Percentiles rank a stretch among this genome's conserved stretches.
Evolutionary conservation across 1,284 basidiomycete genomes (phyloP).

Genomic region (Irpex sp.): DNA sequence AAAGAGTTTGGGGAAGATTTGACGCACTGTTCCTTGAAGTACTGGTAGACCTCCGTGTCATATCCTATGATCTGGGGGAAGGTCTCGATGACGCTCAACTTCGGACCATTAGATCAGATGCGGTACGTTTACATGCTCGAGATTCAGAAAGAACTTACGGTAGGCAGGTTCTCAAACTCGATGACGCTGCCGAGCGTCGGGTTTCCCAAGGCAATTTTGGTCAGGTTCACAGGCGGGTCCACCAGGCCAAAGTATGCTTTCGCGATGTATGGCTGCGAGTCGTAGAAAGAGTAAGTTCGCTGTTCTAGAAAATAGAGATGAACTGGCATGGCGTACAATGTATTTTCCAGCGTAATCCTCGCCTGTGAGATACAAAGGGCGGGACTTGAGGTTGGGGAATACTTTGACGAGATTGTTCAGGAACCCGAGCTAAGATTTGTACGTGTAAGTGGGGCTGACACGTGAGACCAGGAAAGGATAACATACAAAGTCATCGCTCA

Average conservation of each 20-base stretch:
- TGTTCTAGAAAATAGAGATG: not conserved
- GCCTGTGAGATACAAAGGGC: slow-evolving; percentile 28
- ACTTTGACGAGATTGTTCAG: slow-evolving; percentile 22
- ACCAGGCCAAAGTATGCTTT: slow-evolving; percentile 56
- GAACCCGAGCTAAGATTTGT: slow-evolving; percentile 17
- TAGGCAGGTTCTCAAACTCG: slow-evolving; percentile 47
- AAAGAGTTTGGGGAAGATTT: not conserved
- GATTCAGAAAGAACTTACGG: slow-evolving; percentile 39
- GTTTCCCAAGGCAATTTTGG: slow-evolving; percentile 67
- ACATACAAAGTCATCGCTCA: slow-evolving; percentile 64
- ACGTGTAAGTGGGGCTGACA: not conserved
- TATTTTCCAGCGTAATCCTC: slow-evolving; percentile 31
- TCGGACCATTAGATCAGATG: not conserved
- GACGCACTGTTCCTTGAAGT: slow-evolving; percentile 65
- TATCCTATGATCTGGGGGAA: slow-evolving; percentile 16
- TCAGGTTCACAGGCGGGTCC: slow-evolving; percentile 60
- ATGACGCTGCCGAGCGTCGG: slow-evolving; percentile 46
- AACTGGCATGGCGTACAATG: slow-evolving; percentile 30
- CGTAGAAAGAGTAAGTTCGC: slow-evolving; percentile 1
- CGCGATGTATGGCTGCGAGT: slow-evolving; percentile 54
- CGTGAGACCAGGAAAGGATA: not conserved
- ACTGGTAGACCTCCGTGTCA: slow-evolving; percentile 58
- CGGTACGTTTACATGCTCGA: no score
- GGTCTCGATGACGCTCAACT: slow-evolving; percentile 15
- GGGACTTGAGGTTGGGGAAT: slow-evolving; percentile 25